Percentiles rank a stretch among this genome's conserved stretches.
These are phyloP conservation scores for Houttuynia cordata DNA, from an alignment of 164 flowering plant genomes.

Conservation along the genomic window DNA sequence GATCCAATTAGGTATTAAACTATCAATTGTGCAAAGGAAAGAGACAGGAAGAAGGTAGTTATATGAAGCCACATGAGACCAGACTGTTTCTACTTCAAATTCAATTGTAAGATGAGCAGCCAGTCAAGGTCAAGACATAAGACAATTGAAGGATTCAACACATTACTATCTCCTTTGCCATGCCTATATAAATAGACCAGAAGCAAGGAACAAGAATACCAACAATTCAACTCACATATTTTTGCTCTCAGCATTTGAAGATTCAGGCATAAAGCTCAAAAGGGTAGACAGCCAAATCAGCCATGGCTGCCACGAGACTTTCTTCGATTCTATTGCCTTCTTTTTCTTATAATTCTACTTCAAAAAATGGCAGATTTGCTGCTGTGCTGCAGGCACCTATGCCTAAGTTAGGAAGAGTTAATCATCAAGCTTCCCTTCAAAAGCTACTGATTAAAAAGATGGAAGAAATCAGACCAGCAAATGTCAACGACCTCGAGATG, in stretches of 20 bases:
- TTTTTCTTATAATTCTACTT: not conserved
- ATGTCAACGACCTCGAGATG: no score
- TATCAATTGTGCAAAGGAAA: no score
- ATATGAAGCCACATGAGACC: no score
- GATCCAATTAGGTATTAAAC: no score
- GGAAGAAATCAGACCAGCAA: not conserved
- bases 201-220: not conserved
- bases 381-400: not conserved
- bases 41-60: no score
- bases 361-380: not conserved
- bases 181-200: not conserved
- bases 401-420: not conserved
- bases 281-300: not conserved
- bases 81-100: no score
- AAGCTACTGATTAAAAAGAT: not conserved
- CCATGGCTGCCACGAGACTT: slow-evolving; percentile 2
- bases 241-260: not conserved
- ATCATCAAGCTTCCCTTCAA: not conserved
- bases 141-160: not conserved
- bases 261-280: not conserved
- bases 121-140: not conserved
- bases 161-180: not conserved
- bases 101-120: not conserved
- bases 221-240: not conserved
- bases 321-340: not conserved